phyloP scores from a whole-genome alignment of 768 basidiomycete genomes.

The Hortiboletus flavorubellus region DNA sequence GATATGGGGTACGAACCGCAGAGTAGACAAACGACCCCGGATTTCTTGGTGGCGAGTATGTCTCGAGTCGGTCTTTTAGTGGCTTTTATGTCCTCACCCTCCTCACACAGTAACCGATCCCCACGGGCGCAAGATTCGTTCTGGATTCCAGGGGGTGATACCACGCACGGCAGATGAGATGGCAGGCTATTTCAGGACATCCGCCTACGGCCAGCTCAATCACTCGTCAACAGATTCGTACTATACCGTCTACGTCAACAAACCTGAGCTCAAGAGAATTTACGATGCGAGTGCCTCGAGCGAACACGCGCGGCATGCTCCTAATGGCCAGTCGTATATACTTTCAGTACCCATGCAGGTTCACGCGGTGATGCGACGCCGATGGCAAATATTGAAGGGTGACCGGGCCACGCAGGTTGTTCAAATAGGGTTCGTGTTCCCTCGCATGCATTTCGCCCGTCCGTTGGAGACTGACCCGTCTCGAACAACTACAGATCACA shows the following conservation, averaged over 20 bases:
- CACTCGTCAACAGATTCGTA: conserved; percentile 46
- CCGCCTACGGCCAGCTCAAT: conserved; percentile 40
- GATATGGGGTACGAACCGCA: conserved; percentile 42
- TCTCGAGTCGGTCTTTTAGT: conserved; percentile 26
- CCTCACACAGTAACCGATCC: conserved; percentile 49
- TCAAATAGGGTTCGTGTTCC: conserved; percentile 31
- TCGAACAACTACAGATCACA: conserved; percentile 33
- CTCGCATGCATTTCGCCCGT: conserved; percentile 1
- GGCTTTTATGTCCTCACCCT: neutral
- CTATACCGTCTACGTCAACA: conserved; percentile 40
- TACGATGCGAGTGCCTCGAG: conserved; percentile 47
- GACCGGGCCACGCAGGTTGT: conserved; percentile 37
- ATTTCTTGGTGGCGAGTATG: conserved; percentile 50
- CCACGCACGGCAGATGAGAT: conserved; percentile 61
- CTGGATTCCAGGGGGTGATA: conserved; percentile 35
- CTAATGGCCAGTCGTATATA: conserved; percentile 41
- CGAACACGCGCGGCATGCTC: conserved; percentile 49
- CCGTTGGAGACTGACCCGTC: neutral
- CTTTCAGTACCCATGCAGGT: conserved; percentile 46
- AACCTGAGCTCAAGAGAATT: conserved; percentile 37
- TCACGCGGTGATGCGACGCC: conserved; percentile 41
- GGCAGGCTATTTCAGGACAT: conserved; percentile 44
- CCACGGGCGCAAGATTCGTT: conserved; percentile 48
- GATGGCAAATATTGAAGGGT: conserved; percentile 43
- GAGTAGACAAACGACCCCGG: conserved; percentile 56